A percentile compares a stretch with the other conserved stretches of the same genome.
Evolutionary conservation across 2,329 filamentous ascomycete genomes (phyloP).

Genomic region (Sclerotinia subarctica): DNA sequence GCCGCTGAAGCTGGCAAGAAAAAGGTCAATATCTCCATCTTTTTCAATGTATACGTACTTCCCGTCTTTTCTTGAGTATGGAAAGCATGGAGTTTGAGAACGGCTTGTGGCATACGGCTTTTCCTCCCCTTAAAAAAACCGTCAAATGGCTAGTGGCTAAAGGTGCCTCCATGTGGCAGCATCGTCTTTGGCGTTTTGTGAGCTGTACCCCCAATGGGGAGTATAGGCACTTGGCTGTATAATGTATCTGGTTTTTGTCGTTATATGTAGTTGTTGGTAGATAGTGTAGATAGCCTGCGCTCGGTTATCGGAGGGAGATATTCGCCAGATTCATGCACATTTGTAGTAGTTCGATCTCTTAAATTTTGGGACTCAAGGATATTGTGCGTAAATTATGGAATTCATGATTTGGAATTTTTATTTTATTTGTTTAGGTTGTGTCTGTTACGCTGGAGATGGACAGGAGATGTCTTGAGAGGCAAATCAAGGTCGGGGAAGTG

Average conservation of each 20-base stretch:
- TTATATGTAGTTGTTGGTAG: not conserved
- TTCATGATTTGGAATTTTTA: too few species aligned
- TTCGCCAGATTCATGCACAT: too few species aligned
- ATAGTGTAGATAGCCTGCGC: too few species aligned
- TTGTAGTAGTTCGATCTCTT: too few species aligned
- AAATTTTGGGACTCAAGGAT: too few species aligned
- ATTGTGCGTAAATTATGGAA: too few species aligned
- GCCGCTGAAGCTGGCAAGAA: constrained; percentile 25
- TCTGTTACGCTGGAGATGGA: too few species aligned
- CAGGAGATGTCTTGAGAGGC: too few species aligned
- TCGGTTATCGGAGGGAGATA: too few species aligned
- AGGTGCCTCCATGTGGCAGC: constrained; percentile 21
- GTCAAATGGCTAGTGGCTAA: constrained; percentile 24
- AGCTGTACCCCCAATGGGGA: constrained; percentile 24
- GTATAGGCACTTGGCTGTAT: constrained; percentile 20
- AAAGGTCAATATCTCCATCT: constrained; percentile 21
- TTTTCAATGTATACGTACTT: constrained; percentile 21
- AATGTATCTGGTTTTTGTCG: not conserved
- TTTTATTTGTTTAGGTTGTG: too few species aligned
- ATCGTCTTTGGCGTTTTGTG: constrained; percentile 25
- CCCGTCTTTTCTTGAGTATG: constrained; percentile 28
- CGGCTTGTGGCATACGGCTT: constrained; percentile 25
- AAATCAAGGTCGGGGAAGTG: too few species aligned
- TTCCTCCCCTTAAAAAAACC: constrained; percentile 19
- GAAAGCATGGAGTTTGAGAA: constrained; percentile 26